Percentiles rank a stretch among this genome's conserved stretches.
These are phyloP conservation scores for Hibiscus mutabilis DNA, from an alignment of 345 rosid genomes.

Conservation along the genomic window DNA sequence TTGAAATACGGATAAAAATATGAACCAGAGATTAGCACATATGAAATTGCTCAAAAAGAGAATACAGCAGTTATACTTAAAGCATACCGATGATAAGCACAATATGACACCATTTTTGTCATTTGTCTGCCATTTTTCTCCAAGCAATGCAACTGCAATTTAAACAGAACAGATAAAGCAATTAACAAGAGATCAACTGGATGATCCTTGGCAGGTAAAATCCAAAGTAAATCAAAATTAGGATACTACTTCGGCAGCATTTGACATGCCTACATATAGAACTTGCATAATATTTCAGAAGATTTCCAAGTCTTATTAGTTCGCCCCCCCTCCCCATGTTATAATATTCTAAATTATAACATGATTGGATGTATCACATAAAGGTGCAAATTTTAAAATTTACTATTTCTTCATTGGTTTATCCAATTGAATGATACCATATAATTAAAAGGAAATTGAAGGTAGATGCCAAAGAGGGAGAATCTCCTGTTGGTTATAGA, in stretches of 20 bases:
- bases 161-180: slow-evolving; percentile 12
- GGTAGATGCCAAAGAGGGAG: background rate
- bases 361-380: background rate
- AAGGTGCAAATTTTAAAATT: background rate
- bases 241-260: background rate
- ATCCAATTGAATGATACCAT: background rate
- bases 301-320: background rate
- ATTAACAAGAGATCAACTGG: background rate
- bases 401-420: background rate
- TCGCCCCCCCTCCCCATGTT: background rate
- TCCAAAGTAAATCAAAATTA: background rate
- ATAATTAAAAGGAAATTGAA: background rate
- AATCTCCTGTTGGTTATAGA: no score
- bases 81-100: slow-evolving; percentile 79
- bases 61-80: background rate
- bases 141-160: slow-evolving; percentile 68
- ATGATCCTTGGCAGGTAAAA: background rate
- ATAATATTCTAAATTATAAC: background rate
- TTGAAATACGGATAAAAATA: slow-evolving; percentile 9
- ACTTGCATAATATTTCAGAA: background rate
- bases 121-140: slow-evolving; percentile 81
- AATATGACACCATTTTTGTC: slow-evolving; percentile 81
- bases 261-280: background rate
- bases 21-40: background rate
- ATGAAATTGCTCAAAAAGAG: background rate